These are phyloP conservation scores for Lichtheimia corymbifera DNA, from an alignment of 371 early-diverging fungal species.

Conservation along the genomic window DNA sequence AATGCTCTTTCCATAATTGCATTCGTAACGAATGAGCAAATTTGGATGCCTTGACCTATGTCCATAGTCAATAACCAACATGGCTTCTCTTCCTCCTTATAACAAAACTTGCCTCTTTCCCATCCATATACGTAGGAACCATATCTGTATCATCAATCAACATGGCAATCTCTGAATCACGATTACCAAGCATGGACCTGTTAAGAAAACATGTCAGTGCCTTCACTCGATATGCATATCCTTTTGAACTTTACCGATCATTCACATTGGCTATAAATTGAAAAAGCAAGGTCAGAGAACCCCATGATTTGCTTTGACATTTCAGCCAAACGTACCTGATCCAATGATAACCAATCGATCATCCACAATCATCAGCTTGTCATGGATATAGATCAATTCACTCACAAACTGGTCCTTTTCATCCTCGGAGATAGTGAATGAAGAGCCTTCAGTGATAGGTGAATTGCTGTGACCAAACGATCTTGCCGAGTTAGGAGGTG, in stretches of 20 bases:
- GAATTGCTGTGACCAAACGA: too few relatives aligned
- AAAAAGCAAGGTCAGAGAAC: neutral
- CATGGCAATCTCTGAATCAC: slow-evolving; percentile 91
- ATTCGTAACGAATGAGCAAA: slow-evolving; percentile 77
- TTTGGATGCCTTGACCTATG: slow-evolving; percentile 68
- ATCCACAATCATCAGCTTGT: slow-evolving; percentile 92
- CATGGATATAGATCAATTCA: slow-evolving; percentile 90
- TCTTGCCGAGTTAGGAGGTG: slow-evolving; percentile 1
- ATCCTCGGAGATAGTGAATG: neutral
- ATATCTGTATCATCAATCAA: slow-evolving; percentile 79
- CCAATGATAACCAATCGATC: slow-evolving; percentile 83
- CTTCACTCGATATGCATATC: slow-evolving; percentile 27
- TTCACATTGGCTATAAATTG: slow-evolving; percentile 42
- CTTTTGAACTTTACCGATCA: slow-evolving; percentile 20
- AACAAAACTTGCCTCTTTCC: slow-evolving; percentile 47
- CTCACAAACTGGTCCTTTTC: slow-evolving; percentile 59
- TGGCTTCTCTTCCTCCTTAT: neutral
- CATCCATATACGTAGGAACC: slow-evolving; percentile 74
- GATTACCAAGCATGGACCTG: slow-evolving; percentile 87
- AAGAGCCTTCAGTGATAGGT: neutral
- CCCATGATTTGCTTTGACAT: neutral
- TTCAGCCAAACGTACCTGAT: slow-evolving; percentile 49
- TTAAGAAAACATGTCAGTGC: slow-evolving; percentile 60
- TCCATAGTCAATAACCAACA: neutral
- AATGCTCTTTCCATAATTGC: slow-evolving; percentile 83